Evolutionary conservation across 768 basidiomycete genomes (phyloP), one percentile per base, ranked within the genome.

Genomic region (Daedaleopsis nitida): DNA sequence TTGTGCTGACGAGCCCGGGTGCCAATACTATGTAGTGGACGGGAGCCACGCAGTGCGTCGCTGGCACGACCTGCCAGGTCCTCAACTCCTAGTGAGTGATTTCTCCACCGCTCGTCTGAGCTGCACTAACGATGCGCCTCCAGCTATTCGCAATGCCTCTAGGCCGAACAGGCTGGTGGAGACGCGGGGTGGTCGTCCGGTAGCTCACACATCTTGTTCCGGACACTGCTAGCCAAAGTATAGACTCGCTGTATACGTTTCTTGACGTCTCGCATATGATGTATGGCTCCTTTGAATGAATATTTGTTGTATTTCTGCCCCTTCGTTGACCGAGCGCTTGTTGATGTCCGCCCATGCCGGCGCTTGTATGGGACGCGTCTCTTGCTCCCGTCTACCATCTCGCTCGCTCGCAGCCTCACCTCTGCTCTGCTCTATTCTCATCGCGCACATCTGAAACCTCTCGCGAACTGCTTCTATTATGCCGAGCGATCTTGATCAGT

Each of bases 401-500:
- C 47, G 35, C 51, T 35, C 27, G 16, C 19, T 27, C 16, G 17
- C 39, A 11, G 19, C 24, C 42, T 6, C n/a, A 23, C 16, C 19
- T 55, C 39, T 19, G 6, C 35, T 12, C 27, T 11, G 19, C 17
- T 47, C 23, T 21, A n/a, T n/a, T 11, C 2, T 11, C 16, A 11
- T 4, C 55, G 43, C 55, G 23, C 32, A 32, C 27, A 32, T 32
- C 7, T 3, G 27, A 7, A 7, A 3, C 27, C 27, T 7, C 27
- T 32, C 27, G 27, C 27, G 27, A 32, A n/a, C n/a, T n/a, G n/a
- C 27, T 32, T 32, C 4, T 32, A 7, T 32, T 32, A 64, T 64
- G 62, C 58, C 58, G 34, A 64, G 62, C 44, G 62, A 64, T 37
- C 62, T 64, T 24, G 62, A 64, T 58, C 39, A 59, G 62, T 64